Base-by-base conservation (phyloP, 2,329 filamentous ascomycete species). In the Colletotrichum sidae region DNA sequence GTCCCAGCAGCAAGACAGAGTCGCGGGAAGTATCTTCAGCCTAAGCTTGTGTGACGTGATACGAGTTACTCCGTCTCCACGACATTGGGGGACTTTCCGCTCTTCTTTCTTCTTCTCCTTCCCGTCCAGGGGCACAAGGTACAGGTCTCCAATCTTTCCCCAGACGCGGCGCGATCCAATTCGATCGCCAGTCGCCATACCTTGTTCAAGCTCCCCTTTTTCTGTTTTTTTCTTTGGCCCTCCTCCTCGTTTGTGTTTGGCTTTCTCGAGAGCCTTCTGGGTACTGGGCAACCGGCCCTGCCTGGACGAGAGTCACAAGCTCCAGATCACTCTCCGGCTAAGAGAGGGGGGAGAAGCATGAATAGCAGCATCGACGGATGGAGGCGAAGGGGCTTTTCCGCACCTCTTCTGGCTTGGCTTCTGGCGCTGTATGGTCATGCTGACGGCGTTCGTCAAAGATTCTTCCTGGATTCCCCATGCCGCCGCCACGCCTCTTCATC, bases 141-240 rank as follows among this genome's bases (percentile, higher is more conserved):
- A 25, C 25, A 44, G 52, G 62, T 46, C 52, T 25, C 57, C 58
- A 55, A 51, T 61, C 51, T 65, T 65, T 65, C 62, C 62, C 62
- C 62, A 55, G 62, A 65, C 46, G 37, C 52, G 61, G 61, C 61
- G 52, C 62, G 52, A 65, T 65, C 52, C 62, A 61, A 65, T 65
- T 65, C 62, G 58, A 65, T 65, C 62, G 52, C 34, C 55, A 46
- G 50, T 53, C 60, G 17, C 49, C 37, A 35, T 54, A 51, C 45
- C n/a, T 41, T 65, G 35, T 25, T 25, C 25, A 5, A 5, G 45
- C 39, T 54, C 44, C 58, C 46, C 53, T 60, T 56, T 62, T 56
- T 55, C 17, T 17, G 17, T 17, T 47, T 33, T 65, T 52, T 35
- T 52, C 15, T 15, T 65, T 56, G 25, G 25, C 25, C 25, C 25